Conservation (phyloP, 495 filamentous ascomycete genomes). For the Xylona heveae region DNA sequence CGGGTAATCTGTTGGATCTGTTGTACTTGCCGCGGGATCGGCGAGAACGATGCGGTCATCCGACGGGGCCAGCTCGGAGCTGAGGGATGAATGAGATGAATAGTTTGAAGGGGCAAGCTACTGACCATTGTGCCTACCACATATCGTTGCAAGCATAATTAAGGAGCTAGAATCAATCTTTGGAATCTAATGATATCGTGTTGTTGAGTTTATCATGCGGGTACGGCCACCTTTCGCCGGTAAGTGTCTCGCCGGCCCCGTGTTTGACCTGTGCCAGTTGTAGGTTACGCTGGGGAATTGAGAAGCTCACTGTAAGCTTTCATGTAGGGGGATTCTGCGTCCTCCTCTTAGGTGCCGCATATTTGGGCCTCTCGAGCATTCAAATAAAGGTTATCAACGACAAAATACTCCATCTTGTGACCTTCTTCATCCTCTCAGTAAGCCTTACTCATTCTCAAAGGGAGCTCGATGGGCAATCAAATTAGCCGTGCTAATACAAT, state of each 20-base stretch:
- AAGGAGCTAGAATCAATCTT: background rate
- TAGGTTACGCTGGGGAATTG: slow-evolving; percentile 3
- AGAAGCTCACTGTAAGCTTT: slow-evolving; percentile 1
- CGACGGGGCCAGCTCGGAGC: no score
- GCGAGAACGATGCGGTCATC: no score
- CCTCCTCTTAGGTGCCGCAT: slow-evolving; percentile 53
- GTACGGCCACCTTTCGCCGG: slow-evolving; percentile 10
- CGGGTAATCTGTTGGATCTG: no score
- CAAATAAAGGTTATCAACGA: slow-evolving; percentile 45
- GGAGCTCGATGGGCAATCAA: no score
- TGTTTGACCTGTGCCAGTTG: background rate
- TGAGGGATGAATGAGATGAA: no score
- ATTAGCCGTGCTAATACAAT: background rate
- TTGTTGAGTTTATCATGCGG: slow-evolving; percentile 8
- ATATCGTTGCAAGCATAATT: no score
- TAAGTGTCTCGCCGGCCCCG: background rate
- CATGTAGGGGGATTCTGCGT: slow-evolving; percentile 49
- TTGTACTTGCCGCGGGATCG: no score
- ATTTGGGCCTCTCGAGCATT: slow-evolving; percentile 48
- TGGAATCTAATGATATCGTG: background rate
- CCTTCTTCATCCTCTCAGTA: slow-evolving; percentile 72
- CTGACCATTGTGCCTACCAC: no score
- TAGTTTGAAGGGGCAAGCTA: no score
- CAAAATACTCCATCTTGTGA: slow-evolving; percentile 73
- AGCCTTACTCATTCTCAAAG: background rate